Conservation (phyloP, 345 rosid species). For the Reutealis trisperma region DNA sequence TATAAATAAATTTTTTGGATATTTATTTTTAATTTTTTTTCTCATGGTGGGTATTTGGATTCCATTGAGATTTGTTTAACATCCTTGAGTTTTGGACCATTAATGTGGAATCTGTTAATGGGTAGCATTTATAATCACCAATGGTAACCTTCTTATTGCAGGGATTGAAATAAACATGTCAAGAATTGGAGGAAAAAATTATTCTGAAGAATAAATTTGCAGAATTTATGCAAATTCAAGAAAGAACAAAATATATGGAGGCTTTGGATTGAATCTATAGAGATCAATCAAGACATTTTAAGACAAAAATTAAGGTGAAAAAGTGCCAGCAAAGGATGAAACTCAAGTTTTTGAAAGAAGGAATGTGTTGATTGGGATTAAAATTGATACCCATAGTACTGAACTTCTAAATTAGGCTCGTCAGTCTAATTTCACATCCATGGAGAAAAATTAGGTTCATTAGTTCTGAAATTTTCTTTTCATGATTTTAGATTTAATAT, state of each 20-base stretch:
- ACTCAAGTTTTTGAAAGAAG: conserved; percentile 38
- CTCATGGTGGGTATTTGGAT: conserved; percentile 14
- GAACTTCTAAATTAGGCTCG: conserved; percentile 77
- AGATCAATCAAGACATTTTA: conserved; percentile 1
- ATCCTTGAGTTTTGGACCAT: conserved; percentile 11
- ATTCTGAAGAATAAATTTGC: conserved; percentile 17
- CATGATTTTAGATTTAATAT: too few species aligned
- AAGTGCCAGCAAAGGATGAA: conserved; percentile 44
- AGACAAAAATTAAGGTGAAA: neutral
- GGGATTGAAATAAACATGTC: conserved; percentile 25
- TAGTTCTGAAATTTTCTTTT: too few species aligned
- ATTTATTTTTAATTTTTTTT: too few species aligned
- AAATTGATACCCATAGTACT: conserved; percentile 56
- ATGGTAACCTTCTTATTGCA: conserved; percentile 21
- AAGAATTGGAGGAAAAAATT: conserved; percentile 14
- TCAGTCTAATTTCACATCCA: too few species aligned
- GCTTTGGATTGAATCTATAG: conserved; percentile 22
- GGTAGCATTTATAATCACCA: conserved; percentile 23
- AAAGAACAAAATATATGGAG: neutral
- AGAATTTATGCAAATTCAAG: conserved; percentile 27
- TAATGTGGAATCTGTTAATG: conserved; percentile 20
- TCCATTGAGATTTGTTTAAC: conserved; percentile 9
- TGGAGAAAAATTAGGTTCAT: too few species aligned
- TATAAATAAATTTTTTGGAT: too few species aligned
- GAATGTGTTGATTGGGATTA: conserved; percentile 70